Evolutionary conservation across 176 grass and related monocot species (phyloP).

Genomic region (Avena atlantica): DNA sequence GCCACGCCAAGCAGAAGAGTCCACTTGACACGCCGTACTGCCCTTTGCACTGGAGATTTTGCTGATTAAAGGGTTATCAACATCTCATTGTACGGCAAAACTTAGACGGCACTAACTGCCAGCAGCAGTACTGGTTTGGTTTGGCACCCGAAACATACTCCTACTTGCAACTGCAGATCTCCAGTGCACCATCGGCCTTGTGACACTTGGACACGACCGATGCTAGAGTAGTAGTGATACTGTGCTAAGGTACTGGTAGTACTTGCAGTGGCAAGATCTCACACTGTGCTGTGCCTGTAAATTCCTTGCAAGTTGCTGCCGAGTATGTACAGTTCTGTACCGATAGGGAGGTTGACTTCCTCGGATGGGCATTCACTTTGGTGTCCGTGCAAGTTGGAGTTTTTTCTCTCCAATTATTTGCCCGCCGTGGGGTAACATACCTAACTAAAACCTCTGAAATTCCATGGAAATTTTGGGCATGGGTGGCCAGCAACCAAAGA

Average conservation of each 20-base stretch:
- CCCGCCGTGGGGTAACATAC: not conserved
- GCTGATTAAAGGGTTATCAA: not conserved
- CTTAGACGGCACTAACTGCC: constrained; percentile 7
- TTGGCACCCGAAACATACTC: not conserved
- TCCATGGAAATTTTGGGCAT: constrained; percentile 2
- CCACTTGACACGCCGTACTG: constrained; percentile 17
- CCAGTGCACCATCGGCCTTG: not conserved
- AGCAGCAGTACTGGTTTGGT: not conserved
- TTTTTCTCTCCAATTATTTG: not conserved
- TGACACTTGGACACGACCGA: constrained; percentile 20
- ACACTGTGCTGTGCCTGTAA: constrained; percentile 7
- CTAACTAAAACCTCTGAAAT: not conserved
- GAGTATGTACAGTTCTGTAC: constrained; percentile 7
- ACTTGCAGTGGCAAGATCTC: constrained; percentile 22
- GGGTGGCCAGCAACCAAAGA: constrained; percentile 7
- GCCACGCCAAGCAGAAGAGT: constrained; percentile 4
- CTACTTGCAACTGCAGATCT: not conserved
- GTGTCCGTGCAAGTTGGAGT: constrained; percentile 6
- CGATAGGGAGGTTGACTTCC: constrained; percentile 44
- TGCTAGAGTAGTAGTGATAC: not conserved
- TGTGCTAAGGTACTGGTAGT: not conserved
- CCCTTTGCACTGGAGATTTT: constrained; percentile 10
- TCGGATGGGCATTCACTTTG: constrained; percentile 27
- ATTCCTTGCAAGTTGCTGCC: constrained; percentile 26
- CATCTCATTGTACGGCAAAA: not conserved